These are phyloP conservation scores for Podila clonocystis DNA, from an alignment of 192 early-diverging fungal genomes.

Conservation along the genomic window DNA sequence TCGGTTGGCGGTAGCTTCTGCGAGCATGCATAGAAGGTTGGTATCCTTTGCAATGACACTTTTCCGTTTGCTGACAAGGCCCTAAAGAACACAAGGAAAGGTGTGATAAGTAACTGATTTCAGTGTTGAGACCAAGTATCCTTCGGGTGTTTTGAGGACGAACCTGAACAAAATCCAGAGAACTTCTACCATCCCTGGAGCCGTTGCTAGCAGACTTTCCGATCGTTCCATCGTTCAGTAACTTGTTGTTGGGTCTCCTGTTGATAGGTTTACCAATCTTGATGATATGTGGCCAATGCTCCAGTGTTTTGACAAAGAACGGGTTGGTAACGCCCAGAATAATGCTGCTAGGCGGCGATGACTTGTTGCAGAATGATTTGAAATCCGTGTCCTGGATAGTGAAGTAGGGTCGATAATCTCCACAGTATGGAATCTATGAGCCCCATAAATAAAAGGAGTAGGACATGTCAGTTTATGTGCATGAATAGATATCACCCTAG, in stretches of 20 bases:
- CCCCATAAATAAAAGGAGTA: background rate
- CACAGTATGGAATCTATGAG: conserved; percentile 87
- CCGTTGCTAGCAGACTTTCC: conserved; percentile 22
- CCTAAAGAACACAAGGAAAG: conserved; percentile 28
- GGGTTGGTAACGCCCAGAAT: conserved; percentile 97
- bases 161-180: conserved; percentile 62
- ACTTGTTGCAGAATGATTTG: conserved; percentile 69
- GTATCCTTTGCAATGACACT: conserved; percentile 86
- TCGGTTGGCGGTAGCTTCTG: conserved; percentile 76
- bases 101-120: background rate
- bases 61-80: conserved; percentile 76
- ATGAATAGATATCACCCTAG: background rate
- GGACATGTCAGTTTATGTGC: background rate
- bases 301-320: conserved; percentile 89
- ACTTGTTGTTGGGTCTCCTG: conserved; percentile 35
- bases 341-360: conserved; percentile 77
- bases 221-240: conserved; percentile 20
- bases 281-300: conserved; percentile 93
- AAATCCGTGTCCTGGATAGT: conserved; percentile 97
- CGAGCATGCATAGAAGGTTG: conserved; percentile 79
- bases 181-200: conserved; percentile 32
- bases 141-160: background rate
- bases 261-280: conserved; percentile 52
- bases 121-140: background rate
- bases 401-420: conserved; percentile 96